A percentile compares a stretch with the other conserved stretches of the same genome.
Evolutionary conservation across 2,329 filamentous ascomycete species (phyloP).

Genomic region (Curvularia sp.): DNA sequence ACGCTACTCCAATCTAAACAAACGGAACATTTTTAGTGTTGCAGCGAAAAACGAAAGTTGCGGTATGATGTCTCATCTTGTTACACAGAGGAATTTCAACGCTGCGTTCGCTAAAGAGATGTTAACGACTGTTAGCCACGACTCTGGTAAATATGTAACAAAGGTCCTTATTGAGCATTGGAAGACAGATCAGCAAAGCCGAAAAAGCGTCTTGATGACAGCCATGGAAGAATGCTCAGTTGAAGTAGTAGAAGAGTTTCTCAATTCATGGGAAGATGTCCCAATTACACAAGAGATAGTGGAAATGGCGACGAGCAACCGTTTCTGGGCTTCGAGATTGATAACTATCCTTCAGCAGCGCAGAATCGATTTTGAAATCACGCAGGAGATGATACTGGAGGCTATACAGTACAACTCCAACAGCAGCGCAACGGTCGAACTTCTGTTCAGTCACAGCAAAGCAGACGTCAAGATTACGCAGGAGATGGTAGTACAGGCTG

Average conservation of each 20-base stretch:
- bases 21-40: not conserved
- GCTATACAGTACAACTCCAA: not conserved
- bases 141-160: not conserved
- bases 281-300: not conserved
- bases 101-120: not conserved
- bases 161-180: not conserved
- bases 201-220: too few species aligned
- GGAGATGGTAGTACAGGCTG: not conserved
- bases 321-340: rapidly evolving
- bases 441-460: not conserved
- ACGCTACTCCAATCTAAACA: not conserved
- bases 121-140: not conserved
- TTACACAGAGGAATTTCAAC: not conserved
- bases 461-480: not conserved
- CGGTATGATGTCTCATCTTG: not conserved
- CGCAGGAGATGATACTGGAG: not conserved
- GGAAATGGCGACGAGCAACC: not conserved
- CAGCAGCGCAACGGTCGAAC: not conserved
- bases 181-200: not conserved
- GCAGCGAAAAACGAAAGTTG: not conserved
- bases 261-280: not conserved
- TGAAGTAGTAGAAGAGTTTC: not conserved
- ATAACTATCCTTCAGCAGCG: not conserved
- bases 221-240: too few species aligned
- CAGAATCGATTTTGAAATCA: not conserved